Base-by-base conservation (phyloP, 2,329 filamentous ascomycete species). In the Macrophomina tecta region DNA sequence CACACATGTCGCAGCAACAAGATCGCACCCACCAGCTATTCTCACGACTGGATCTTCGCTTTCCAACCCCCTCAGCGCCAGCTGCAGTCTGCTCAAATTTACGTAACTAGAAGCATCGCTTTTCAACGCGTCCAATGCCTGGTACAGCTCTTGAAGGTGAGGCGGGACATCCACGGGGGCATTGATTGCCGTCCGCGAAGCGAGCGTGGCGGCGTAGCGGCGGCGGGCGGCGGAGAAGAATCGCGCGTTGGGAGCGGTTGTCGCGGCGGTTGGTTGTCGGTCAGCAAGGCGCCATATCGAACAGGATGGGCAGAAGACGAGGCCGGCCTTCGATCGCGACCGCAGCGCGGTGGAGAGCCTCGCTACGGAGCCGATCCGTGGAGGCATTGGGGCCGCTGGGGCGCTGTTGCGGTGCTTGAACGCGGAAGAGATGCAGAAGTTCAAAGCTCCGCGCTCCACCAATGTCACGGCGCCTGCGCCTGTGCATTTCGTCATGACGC, bases 81-180 rank as follows among this genome's bases (percentile, higher is more conserved):
- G 85, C 76, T 92, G 89, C 53, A 94, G 75, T 65, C 90, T 84
- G 36, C 90, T 87, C n/a, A 90, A 83, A 73, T 90, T 90, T 64
- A 91, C 83, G 71, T 89, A 85, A 67, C 83, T 85, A 30, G 86
- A 83, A 1, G 88, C 87, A 58, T 86, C 81, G 62, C 85, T 85
- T 72, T 90, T 84, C 2, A 94, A 82, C 28, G 86, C 83, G 1
- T 83, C 76, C 0, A 94, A 81, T 2, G 86, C 82, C 51, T 83
- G 78, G 69, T 90, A 83, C 5, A 92, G 85, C 70, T 90, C 85
- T 65, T 79, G 78, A 69, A 85, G 82, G 28, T 76, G 76, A n/a
- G 80, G 71, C 0, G 86, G 86, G 2, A 89, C 82, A 32, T 82
- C 83, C 38, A 82, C 82, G 7, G 81, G 82, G 14, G 82, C 82